These are phyloP conservation scores for Dioscorea cayenensis DNA, from an alignment of 116 monocot species.

Conservation along the genomic window DNA sequence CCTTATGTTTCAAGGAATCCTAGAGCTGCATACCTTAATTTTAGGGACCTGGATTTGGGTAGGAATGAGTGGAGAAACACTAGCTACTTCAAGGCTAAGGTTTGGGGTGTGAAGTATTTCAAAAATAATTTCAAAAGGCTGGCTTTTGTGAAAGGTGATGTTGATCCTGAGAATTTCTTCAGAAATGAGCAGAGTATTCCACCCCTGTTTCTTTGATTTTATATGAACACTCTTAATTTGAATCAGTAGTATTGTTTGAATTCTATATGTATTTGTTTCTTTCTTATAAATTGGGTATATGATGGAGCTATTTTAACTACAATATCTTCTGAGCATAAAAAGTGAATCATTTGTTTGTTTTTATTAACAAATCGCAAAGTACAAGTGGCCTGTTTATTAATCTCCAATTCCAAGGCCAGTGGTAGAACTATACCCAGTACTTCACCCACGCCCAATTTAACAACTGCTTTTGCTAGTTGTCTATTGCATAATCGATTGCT, in stretches of 20 bases:
- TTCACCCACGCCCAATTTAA: too few relatives aligned
- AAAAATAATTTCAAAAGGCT: conserved; percentile 27
- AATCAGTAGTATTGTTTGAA: too few relatives aligned
- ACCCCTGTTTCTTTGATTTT: background rate
- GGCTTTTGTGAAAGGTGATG: conserved; percentile 26
- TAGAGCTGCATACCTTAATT: conserved; percentile 32
- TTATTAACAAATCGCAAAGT: too few relatives aligned
- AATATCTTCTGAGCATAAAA: too few relatives aligned
- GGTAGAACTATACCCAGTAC: too few relatives aligned
- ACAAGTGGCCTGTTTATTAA: too few relatives aligned
- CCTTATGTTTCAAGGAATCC: conserved; percentile 35
- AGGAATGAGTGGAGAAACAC: conserved; percentile 7
- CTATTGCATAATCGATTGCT: too few relatives aligned
- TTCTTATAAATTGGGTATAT: too few relatives aligned
- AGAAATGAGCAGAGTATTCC: conserved; percentile 38
- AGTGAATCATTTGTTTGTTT: too few relatives aligned
- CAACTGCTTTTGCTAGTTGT: too few relatives aligned
- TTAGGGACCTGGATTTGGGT: conserved; percentile 36
- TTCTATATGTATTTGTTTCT: background rate
- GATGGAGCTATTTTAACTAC: too few relatives aligned
- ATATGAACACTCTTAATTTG: background rate
- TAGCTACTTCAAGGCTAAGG: background rate
- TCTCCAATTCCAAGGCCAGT: too few relatives aligned
- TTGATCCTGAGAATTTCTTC: conserved; percentile 39
- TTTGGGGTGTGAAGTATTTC: conserved; percentile 31